Base-by-base conservation (phyloP, 805 yeast species). In the Candida sakaeoensis region DNA sequence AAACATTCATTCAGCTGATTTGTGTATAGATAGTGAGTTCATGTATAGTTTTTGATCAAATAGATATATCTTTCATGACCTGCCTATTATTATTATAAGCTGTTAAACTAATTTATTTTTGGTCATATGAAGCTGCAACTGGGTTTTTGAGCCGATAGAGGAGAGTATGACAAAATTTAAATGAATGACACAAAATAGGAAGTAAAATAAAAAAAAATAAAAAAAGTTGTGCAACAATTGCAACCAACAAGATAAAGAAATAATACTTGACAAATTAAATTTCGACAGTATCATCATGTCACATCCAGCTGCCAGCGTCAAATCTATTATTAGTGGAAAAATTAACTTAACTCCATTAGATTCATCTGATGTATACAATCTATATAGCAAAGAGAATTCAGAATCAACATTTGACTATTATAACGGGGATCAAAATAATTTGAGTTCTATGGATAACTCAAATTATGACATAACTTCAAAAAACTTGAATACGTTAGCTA, bases 1-100 rank as follows among this genome's bases (percentile, higher is more conserved):
- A 33, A 68, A 64, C 45, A 71, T 63, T 16, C 68, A 73, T 47
- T 63, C 69, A 10, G 72, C 72, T 28, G 77, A 72, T 37, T 64
- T 73, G 24, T 60, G 69, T 36, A 66, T 70, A 59, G 63, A 61
- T 8, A 70, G 63, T 45, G 42, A 42, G 14, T 42, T 48, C 13
- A 30, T 43, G 43, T 41, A 42, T 36, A 39, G 31, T 13, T 36
- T 29, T 30, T 34, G 26, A 36, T n/a, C 13, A 18, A 7, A 6
- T 4, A n/a, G 18, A 30, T n/a, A n/a, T n/a, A n/a, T n/a, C n/a
- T n/a, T n/a, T n/a, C n/a, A n/a, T n/a, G n/a, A n/a, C n/a, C n/a
- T n/a, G n/a, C n/a, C n/a, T n/a, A n/a, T n/a, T n/a, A n/a, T n/a
- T n/a, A n/a, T n/a, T n/a, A n/a, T n/a, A n/a, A n/a, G n/a, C n/a